A percentile compares a stretch with the other conserved stretches of the same genome.
Conservation (phyloP, 2,329 filamentous ascomycete species). For the Sporothrix luriei region DNA sequence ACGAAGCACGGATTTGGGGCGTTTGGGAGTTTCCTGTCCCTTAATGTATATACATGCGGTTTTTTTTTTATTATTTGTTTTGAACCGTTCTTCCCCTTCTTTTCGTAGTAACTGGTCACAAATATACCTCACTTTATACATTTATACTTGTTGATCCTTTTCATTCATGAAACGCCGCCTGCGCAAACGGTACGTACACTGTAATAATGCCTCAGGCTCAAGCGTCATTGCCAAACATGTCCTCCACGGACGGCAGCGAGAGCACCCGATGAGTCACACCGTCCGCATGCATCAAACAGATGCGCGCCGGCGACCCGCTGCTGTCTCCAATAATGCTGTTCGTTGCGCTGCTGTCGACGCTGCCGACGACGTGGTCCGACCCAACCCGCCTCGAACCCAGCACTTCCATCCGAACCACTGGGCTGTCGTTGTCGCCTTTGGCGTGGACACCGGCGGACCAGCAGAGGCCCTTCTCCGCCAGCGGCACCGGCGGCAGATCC, state of each 20-base stretch:
- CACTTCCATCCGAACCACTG: conserved; percentile 53
- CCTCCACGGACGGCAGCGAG: conserved; percentile 44
- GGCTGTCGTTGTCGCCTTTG: conserved; percentile 18
- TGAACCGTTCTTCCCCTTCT: not conserved
- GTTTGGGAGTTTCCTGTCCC: not conserved
- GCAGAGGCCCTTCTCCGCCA: conserved; percentile 28
- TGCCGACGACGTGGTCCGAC: not conserved
- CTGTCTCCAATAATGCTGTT: not conserved
- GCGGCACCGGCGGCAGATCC: not conserved
- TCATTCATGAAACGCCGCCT: not conserved
- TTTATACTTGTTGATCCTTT: too few species aligned
- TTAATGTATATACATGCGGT: not conserved
- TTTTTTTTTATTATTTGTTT: not conserved
- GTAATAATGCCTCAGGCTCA: not conserved
- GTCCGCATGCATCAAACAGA: conserved; percentile 56
- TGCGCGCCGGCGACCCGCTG: conserved; percentile 49
- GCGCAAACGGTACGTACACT: not conserved
- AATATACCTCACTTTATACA: conserved; percentile 15
- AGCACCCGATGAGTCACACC: conserved; percentile 54
- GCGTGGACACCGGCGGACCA: conserved; percentile 25
- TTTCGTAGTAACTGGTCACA: not conserved
- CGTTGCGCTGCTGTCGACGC: conserved; percentile 33
- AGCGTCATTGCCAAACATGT: conserved; percentile 25
- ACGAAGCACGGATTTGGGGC: not conserved
- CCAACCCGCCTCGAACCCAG: conserved; percentile 45